Conservation (phyloP, 176 grass and related monocot species). For the Paspalum vaginatum region DNA sequence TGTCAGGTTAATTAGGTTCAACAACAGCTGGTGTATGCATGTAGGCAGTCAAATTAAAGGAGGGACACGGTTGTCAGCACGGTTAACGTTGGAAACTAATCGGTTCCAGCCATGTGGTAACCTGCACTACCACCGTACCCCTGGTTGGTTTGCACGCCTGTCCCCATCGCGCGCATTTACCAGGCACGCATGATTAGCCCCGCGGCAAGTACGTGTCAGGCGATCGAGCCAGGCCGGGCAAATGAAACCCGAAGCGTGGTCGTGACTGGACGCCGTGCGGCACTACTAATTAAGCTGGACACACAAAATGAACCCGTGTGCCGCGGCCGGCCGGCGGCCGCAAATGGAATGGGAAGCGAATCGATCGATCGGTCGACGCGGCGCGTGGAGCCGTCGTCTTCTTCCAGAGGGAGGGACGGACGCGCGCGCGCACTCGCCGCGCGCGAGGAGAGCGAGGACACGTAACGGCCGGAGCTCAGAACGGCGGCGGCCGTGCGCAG, state of each 20-base stretch:
- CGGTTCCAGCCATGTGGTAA: background rate
- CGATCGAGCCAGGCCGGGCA: background rate
- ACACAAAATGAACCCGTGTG: background rate
- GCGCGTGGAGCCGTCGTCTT: constrained; percentile 11
- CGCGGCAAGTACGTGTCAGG: constrained; percentile 8
- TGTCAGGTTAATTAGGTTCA: no score
- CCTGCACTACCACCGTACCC: background rate
- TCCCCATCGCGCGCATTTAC: constrained; percentile 27
- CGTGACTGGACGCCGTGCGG: constrained; percentile 25
- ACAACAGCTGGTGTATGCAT: background rate
- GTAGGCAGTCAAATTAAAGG: background rate
- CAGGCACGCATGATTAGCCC: background rate
- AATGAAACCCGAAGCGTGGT: constrained; percentile 2
- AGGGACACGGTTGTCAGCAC: background rate
- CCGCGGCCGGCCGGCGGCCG: background rate
- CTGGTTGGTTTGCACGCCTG: background rate
- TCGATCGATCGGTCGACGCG: background rate
- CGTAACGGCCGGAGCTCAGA: background rate
- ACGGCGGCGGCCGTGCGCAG: background rate
- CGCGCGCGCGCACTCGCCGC: no score
- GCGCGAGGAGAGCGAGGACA: no score
- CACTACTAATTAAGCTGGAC: background rate
- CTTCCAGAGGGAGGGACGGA: background rate
- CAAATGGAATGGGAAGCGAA: background rate
- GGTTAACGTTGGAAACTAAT: background rate